These are phyloP conservation scores for Podaxis sp. DNA, from an alignment of 768 basidiomycete genomes.

Conservation along the genomic window DNA sequence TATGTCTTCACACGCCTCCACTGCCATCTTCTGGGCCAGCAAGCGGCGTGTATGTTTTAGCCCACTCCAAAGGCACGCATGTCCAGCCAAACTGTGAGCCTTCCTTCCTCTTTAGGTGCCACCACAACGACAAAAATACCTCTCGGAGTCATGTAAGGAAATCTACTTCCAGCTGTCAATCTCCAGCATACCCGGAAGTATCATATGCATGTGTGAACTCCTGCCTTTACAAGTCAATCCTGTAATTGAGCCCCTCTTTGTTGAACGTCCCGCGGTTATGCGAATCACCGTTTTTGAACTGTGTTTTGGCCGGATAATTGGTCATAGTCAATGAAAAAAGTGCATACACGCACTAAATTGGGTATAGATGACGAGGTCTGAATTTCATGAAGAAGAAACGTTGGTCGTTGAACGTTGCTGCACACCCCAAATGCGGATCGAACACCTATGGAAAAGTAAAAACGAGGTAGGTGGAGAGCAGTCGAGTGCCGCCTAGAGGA, in stretches of 20 bases:
- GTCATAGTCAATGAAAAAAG: not conserved
- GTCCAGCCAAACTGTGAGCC: constrained; percentile 35
- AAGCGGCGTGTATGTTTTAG: constrained; percentile 32
- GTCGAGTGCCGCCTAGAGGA: not conserved
- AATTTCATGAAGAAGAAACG: not conserved
- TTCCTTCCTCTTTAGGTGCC: not conserved
- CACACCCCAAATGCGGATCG: not conserved
- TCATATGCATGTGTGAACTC: constrained; percentile 37
- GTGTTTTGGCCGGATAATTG: constrained; percentile 26
- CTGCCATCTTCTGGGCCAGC: constrained; percentile 26
- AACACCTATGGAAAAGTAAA: not conserved
- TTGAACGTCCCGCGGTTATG: constrained; percentile 36
- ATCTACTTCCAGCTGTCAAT: constrained; percentile 39
- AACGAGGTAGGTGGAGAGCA: not conserved
- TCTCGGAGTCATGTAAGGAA: constrained; percentile 30
- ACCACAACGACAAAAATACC: too few species aligned
- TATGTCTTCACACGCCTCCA: constrained; percentile 35
- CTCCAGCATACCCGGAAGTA: constrained; percentile 27
- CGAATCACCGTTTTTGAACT: constrained; percentile 36
- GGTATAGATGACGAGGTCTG: not conserved
- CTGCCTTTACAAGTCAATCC: constrained; percentile 36
- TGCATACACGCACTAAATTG: not conserved
- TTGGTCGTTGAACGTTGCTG: too few species aligned
- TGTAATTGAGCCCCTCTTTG: constrained; percentile 30
- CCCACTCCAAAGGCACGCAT: constrained; percentile 36